phyloP scores from a whole-genome alignment of 164 flowering plant genomes.

The Vitis rupestris region DNA sequence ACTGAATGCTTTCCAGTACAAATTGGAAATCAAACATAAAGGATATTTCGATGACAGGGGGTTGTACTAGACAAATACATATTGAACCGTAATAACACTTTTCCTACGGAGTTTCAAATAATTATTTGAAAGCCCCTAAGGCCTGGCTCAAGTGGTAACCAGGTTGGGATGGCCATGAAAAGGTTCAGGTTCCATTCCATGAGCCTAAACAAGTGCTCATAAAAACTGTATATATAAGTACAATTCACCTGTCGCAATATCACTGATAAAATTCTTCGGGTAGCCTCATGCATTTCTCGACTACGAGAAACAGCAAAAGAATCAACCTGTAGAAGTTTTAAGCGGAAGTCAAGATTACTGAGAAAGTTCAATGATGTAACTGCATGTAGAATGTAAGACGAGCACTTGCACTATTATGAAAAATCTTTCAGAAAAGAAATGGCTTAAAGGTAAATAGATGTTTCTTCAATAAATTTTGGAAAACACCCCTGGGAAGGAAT shows the following conservation, averaged over 20 bases:
- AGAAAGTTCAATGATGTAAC: neutral
- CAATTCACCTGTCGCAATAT: conserved; percentile 73
- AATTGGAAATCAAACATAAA: neutral
- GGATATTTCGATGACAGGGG: neutral
- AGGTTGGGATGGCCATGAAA: too few relatives aligned
- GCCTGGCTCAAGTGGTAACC: too few relatives aligned
- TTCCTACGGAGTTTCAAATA: too few relatives aligned
- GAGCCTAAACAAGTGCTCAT: too few relatives aligned
- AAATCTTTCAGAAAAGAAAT: neutral
- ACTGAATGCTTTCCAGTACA: conserved; percentile 1
- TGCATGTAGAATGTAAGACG: neutral
- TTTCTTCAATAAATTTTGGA: neutral
- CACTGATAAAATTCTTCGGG: conserved; percentile 89
- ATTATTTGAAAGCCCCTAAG: too few relatives aligned
- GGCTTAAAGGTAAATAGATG: neutral
- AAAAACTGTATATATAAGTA: too few relatives aligned
- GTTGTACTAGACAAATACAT: too few relatives aligned
- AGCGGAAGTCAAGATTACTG: neutral
- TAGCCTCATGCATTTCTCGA: conserved; percentile 96
- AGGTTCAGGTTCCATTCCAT: too few relatives aligned
- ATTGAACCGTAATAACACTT: too few relatives aligned
- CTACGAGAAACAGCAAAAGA: conserved; percentile 92
- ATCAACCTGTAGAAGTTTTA: conserved; percentile 58
- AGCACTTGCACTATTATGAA: neutral
- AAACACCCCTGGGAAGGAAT: neutral